Evolutionary conservation across 1,284 basidiomycete species (phyloP).

Genomic region (Ustilago sp.): DNA sequence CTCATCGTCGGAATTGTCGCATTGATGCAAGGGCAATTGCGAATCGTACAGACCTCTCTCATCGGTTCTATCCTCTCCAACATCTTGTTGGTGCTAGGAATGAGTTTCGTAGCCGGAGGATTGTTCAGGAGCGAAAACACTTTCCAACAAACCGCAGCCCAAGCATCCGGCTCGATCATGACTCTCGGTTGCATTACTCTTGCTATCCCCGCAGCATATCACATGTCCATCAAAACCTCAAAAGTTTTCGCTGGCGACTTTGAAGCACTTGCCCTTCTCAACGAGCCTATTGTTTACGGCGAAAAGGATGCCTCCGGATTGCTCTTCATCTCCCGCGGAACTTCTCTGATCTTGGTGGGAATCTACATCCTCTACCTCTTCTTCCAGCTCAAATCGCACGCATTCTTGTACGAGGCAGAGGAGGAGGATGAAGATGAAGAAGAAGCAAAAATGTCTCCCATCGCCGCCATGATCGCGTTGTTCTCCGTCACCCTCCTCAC

Average conservation of each 20-base stretch:
- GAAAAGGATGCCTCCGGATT: conserved; percentile 49
- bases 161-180: conserved; percentile 75
- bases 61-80: conserved; percentile 68
- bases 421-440: conserved; percentile 63
- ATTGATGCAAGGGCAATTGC: conserved; percentile 76
- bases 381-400: conserved; percentile 68
- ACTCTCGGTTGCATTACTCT: conserved; percentile 88
- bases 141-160: conserved; percentile 68
- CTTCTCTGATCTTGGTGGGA: conserved; percentile 75
- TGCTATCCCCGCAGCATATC: conserved; percentile 90
- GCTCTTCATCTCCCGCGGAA: conserved; percentile 67
- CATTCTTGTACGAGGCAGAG: conserved; percentile 64
- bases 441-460: conserved; percentile 61
- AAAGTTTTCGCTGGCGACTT: conserved; percentile 66
- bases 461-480: conserved; percentile 63
- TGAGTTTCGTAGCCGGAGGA: conserved; percentile 68
- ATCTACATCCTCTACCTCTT: conserved; percentile 81
- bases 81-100: conserved; percentile 66
- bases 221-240: conserved; percentile 65
- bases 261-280: conserved; percentile 41
- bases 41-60: conserved; percentile 67
- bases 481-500: conserved; percentile 63
- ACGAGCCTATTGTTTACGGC: conserved; percentile 21
- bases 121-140: conserved; percentile 60
- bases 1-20: conserved; percentile 76